Base-by-base conservation (phyloP, 306 rosid genomes). In the Inga laurina region DNA sequence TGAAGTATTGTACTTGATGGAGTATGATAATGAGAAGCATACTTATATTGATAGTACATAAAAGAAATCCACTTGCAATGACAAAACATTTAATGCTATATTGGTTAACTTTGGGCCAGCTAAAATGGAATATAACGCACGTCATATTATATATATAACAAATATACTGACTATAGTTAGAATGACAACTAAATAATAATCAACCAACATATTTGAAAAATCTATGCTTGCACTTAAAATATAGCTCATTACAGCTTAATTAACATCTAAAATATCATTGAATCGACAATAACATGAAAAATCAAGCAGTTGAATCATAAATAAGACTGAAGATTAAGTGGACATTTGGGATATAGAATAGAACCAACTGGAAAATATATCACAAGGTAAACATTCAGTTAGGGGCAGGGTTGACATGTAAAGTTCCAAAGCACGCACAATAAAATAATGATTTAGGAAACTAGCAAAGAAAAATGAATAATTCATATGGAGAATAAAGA, bases 11-110 rank as follows among this genome's bases (percentile, higher is more conserved):
- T 24, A 76, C 52, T 68, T 8, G 65, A 82, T 19, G 66, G 72
- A 43, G 65, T 74, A 43, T 57, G 72, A 87, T 41, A 67, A 78
- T 67, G 12, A 82, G 45, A 81, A 81, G 37, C 75, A 41, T 43
- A 41, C 34, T 39, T 41, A 70, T 21, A 41, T 35, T 41, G 45
- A 37, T 69, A 43, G 75, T 13, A 1, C 34, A 4, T 43, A 71
- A n/a, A 27, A 44, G 75, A 43, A 71, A 71, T 71, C 3, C 52
- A 41, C 74, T 70, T 22, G n/a, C 30, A 71, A 14, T 13, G 35
- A 27, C 35, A 44, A 48, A 27, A 30, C 37, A 43, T 45, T 21
- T 71, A 43, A n/a, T 71, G 56, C 37, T 11, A 21, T 6, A 12
- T 15, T n/a, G 5, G 9, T 43, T 71, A 54, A 22, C 54, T 21